Percentiles rank a stretch among this genome's conserved stretches.
Conservation (phyloP, 192 early-diverging fungal species). For the Backusella luteola region DNA sequence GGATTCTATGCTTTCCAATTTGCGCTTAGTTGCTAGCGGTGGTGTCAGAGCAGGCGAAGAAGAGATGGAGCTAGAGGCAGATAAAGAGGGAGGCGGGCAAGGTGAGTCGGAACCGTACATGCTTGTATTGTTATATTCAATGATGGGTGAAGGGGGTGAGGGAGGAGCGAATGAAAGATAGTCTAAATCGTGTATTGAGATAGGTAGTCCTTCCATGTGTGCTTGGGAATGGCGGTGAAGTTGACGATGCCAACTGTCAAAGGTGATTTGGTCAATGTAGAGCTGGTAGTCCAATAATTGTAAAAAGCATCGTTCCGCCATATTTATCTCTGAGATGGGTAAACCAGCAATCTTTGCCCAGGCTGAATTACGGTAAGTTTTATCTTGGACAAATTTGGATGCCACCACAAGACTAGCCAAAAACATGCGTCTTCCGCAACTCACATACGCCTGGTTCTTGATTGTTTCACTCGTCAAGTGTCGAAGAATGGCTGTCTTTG, state of each 20-base stretch:
- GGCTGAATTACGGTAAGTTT: conserved; percentile 82
- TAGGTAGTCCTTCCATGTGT: conserved; percentile 1
- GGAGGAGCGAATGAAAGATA: conserved; percentile 9
- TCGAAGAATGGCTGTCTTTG: conserved; percentile 23
- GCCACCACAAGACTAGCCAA: conserved; percentile 82
- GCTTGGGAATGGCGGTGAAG: conserved; percentile 25
- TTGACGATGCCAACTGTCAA: conserved; percentile 40
- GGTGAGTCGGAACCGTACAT: background rate
- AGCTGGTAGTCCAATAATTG: conserved; percentile 79
- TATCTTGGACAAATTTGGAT: conserved; percentile 88
- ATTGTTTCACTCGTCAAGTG: conserved; percentile 11
- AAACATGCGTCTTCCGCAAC: conserved; percentile 83
- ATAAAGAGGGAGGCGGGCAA: conserved; percentile 1
- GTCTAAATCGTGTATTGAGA: background rate
- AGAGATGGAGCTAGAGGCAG: conserved; percentile 16
- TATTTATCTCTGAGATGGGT: conserved; percentile 77
- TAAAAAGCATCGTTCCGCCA: conserved; percentile 81
- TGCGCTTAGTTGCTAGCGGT: conserved; percentile 14
- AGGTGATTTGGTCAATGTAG: conserved; percentile 49
- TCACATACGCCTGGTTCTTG: conserved; percentile 40
- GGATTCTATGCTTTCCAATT: background rate
- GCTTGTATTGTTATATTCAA: background rate
- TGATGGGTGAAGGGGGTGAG: background rate
- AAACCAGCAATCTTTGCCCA: conserved; percentile 93
- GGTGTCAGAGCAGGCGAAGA: conserved; percentile 27